A percentile compares a stretch with the other conserved stretches of the same genome.
Evolutionary conservation across 2,329 filamentous ascomycete species (phyloP).

Genomic region (Didymella arachidicola): DNA sequence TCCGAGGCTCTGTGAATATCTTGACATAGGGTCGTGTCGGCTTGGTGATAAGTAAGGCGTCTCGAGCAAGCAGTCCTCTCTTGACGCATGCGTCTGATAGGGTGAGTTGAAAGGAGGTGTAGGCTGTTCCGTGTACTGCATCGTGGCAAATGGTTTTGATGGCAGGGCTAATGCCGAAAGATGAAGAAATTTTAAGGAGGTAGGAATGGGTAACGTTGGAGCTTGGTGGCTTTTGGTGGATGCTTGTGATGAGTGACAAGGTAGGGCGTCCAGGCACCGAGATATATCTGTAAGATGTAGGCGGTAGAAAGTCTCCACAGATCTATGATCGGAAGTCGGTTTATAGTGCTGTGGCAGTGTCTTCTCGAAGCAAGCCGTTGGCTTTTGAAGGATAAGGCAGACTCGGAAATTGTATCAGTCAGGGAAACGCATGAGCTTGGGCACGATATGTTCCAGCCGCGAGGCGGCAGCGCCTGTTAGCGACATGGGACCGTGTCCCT

Average conservation of each 20-base stretch:
- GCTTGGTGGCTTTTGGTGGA: constrained; percentile 18
- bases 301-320: constrained; percentile 33
- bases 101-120: constrained; percentile 49
- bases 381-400: constrained; percentile 49
- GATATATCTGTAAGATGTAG: constrained; percentile 43
- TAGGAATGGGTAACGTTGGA: constrained; percentile 17
- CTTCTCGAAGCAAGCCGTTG: constrained; percentile 37
- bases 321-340: constrained; percentile 33
- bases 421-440: constrained; percentile 34
- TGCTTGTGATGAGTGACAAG: constrained; percentile 27
- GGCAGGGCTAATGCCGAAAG: constrained; percentile 20
- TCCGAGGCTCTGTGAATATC: constrained; percentile 44
- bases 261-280: constrained; percentile 37
- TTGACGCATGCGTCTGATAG: constrained; percentile 45
- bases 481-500: constrained; percentile 41
- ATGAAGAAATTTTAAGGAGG: constrained; percentile 7
- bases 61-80: constrained; percentile 36
- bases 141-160: constrained; percentile 26
- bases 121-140: constrained; percentile 42
- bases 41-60: constrained; percentile 48
- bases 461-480: constrained; percentile 49
- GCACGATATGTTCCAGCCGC: constrained; percentile 40
- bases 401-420: constrained; percentile 47
- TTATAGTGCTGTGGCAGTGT: constrained; percentile 48
- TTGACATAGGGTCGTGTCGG: constrained; percentile 40